phyloP scores from a whole-genome alignment of 2,329 filamentous ascomycete genomes.

The Aspergillus sojae region DNA sequence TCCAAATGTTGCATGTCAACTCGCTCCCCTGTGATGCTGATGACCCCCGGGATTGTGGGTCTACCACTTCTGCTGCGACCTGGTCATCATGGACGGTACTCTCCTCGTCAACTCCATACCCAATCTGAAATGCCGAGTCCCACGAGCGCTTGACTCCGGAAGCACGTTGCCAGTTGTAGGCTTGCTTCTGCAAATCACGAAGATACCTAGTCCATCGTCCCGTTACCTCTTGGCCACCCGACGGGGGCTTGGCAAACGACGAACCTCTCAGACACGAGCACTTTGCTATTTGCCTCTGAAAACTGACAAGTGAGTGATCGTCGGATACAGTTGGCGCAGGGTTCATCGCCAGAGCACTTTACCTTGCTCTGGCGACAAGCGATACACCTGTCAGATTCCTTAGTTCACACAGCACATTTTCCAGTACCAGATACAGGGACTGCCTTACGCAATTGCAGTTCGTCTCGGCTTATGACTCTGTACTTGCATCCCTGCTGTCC shows the following conservation, averaged over 20 bases:
- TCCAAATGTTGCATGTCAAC: not conserved
- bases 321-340: constrained; percentile 35
- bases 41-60: not conserved
- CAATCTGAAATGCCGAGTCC: not conserved
- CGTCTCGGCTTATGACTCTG: not conserved
- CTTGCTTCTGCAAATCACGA: not conserved
- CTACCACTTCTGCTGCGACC: not conserved
- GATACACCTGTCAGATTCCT: constrained; percentile 17
- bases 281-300: not conserved
- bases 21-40: not conserved
- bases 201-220: not conserved
- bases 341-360: constrained; percentile 44
- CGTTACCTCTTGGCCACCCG: not conserved
- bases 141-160: not conserved
- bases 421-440: not conserved
- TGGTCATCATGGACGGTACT: not conserved
- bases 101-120: not conserved
- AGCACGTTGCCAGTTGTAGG: not conserved
- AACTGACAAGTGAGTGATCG: constrained; percentile 17
- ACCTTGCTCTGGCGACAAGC: constrained; percentile 48
- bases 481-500: not conserved
- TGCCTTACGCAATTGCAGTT: not conserved
- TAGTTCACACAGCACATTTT: not conserved
- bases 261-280: not conserved
- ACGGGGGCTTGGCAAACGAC: not conserved